Evolutionary conservation across 306 rosid species (phyloP).

Genomic region (Malus domestica): ASM211411v1 NC_041793.1:44166001-44166500

Average conservation of each 20-base stretch:
- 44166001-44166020: no score
- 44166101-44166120: no score
- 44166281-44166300: not conserved
- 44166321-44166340: no score
- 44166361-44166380: no score
- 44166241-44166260: not conserved
- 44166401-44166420: not conserved
- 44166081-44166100: no score
- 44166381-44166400: not conserved
- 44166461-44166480: not conserved
- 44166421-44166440: not conserved
- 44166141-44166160: not conserved
- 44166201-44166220: not conserved
- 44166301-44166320: not conserved
- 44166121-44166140: not conserved
- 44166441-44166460: not conserved
- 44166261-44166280: not conserved
- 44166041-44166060: no score
- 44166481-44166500: not conserved
- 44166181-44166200: no score
- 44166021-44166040: accelerated
- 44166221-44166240: not conserved
- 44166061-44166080: accelerated
- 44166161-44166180: not conserved
- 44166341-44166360: no score